Percentiles rank a stretch among this genome's conserved stretches.
phyloP scores from a whole-genome alignment of 2,329 filamentous ascomycete species.

The Ophiosphaerella narmari region DNA sequence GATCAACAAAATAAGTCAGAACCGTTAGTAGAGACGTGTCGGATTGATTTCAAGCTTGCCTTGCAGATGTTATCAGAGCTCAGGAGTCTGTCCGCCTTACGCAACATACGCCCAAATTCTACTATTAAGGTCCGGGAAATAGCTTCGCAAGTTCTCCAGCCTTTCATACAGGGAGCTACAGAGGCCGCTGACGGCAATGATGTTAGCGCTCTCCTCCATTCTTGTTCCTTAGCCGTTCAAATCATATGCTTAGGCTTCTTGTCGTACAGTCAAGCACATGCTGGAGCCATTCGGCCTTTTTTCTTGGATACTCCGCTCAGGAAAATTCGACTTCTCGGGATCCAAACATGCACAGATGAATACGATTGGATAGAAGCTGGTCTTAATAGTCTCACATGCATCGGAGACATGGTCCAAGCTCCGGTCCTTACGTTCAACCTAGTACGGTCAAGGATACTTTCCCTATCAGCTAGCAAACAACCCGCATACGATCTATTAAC shows the following conservation, averaged over 20 bases:
- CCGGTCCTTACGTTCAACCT: slow-evolving; percentile 1
- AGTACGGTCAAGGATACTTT: neutral
- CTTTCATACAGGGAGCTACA: too few relatives aligned
- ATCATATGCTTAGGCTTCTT: slow-evolving; percentile 5
- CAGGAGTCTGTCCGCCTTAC: too few relatives aligned
- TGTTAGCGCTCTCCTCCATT: neutral
- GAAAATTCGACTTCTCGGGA: neutral
- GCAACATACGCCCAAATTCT: too few relatives aligned
- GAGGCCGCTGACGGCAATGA: too few relatives aligned
- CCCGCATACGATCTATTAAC: too few relatives aligned
- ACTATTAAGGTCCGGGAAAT: neutral
- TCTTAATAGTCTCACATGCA: slow-evolving; percentile 1
- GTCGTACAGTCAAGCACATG: slow-evolving; percentile 9
- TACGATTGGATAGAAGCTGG: neutral
- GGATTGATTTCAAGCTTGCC: too few relatives aligned
- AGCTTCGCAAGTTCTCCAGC: neutral
- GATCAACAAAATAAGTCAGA: too few relatives aligned
- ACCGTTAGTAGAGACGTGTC: too few relatives aligned
- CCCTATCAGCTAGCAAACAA: too few relatives aligned
- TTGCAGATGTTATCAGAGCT: too few relatives aligned
- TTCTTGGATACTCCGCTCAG: slow-evolving; percentile 4
- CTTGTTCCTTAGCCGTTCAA: slow-evolving; percentile 1
- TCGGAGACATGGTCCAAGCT: slow-evolving; percentile 2
- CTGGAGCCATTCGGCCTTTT: slow-evolving; percentile 1
- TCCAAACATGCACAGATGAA: neutral